A percentile compares a stretch with the other conserved stretches of the same genome.
These are phyloP conservation scores for Priceomyces carsonii DNA, from an alignment of 805 yeast genomes.

Conservation along the genomic window DNA sequence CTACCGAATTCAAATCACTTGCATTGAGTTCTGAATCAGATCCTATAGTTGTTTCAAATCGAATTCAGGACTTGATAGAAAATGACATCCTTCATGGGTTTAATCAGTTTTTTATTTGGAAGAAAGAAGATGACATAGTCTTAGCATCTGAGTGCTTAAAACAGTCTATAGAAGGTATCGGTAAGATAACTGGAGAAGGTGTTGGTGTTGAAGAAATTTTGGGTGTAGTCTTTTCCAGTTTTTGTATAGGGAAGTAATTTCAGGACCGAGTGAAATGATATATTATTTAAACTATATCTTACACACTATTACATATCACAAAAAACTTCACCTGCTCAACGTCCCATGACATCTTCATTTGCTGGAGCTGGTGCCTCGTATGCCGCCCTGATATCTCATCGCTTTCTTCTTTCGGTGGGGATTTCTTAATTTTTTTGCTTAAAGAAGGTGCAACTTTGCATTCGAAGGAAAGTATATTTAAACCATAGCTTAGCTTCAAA, in stretches of 20 bases:
- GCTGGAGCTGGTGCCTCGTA: constrained; percentile 47
- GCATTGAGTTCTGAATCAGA: constrained; percentile 53
- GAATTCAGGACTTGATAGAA: constrained; percentile 73
- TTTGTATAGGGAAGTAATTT: constrained; percentile 85
- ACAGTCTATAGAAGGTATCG: constrained; percentile 81
- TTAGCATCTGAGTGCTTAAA: constrained; percentile 76
- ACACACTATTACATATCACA: constrained; percentile 29
- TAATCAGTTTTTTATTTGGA: constrained; percentile 55
- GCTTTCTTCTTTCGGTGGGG: constrained; percentile 19
- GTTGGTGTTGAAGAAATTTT: constrained; percentile 88
- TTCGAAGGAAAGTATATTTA: constrained; percentile 40
- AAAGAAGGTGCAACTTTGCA: constrained; percentile 42
- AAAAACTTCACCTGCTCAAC: constrained; percentile 40
- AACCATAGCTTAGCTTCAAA: constrained; percentile 39
- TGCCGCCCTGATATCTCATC: constrained; percentile 41
- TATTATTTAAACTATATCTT: constrained; percentile 5
- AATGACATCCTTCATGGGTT: constrained; percentile 79
- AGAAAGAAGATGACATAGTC: constrained; percentile 65
- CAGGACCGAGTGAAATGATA: background rate
- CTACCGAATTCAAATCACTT: constrained; percentile 46
- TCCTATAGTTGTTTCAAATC: constrained; percentile 70
- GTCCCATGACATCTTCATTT: constrained; percentile 46
- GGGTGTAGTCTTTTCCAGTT: constrained; percentile 87
- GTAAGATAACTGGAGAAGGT: constrained; percentile 86
- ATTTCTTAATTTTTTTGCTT: constrained; percentile 35